Percentiles rank a stretch among this genome's conserved stretches.
Evolutionary conservation across 2,329 filamentous ascomycete genomes (phyloP).

Genomic region (Phyllachora maydis): DNA sequence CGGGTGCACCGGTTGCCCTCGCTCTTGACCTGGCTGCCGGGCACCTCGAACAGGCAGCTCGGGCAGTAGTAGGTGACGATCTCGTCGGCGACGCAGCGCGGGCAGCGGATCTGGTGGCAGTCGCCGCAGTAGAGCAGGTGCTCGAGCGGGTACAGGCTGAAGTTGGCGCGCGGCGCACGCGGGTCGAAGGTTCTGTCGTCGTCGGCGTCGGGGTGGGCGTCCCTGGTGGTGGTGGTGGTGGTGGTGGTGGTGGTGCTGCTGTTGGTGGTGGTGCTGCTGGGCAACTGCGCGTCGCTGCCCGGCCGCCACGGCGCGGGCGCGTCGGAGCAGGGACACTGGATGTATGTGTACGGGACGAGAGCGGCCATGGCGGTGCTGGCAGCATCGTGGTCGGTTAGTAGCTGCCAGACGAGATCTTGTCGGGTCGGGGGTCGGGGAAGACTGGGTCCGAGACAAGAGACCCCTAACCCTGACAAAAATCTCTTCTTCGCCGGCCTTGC

Average conservation of each 20-base stretch:
- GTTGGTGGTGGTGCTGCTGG: no score
- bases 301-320: constrained; percentile 10
- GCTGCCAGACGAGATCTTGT: no score
- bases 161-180: constrained; percentile 65
- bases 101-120: constrained; percentile 89
- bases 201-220: constrained; percentile 33
- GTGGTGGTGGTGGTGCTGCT: no score
- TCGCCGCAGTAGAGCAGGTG: constrained; percentile 93
- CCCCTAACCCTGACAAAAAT: no score
- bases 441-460: no score
- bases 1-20: constrained; percentile 92
- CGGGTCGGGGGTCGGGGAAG: no score
- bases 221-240: no score
- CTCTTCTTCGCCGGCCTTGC: no score
- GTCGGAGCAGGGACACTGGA: constrained; percentile 45
- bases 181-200: constrained; percentile 75
- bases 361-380: constrained; percentile 23
- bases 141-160: constrained; percentile 81
- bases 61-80: constrained; percentile 92
- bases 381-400: no score
- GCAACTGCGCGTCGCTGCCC: constrained; percentile 10
- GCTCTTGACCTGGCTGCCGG: constrained; percentile 75
- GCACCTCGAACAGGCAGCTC: constrained; percentile 87
- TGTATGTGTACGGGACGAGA: constrained; percentile 41
- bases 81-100: constrained; percentile 79